Base-by-base conservation (phyloP, 768 basidiomycete genomes). In the Leccinum uliginosum region DNA sequence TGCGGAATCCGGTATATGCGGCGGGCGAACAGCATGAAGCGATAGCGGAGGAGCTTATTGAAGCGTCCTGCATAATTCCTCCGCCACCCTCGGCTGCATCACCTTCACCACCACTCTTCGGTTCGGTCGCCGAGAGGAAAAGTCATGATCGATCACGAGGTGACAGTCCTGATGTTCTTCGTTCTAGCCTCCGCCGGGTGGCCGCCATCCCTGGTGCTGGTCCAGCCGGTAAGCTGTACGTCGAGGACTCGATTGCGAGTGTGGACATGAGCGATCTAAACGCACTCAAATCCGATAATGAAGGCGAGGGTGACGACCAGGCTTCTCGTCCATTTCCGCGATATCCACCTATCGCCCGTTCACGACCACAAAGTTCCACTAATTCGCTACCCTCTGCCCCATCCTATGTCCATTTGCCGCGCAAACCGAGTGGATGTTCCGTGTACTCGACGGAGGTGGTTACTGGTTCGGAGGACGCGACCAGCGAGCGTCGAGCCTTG, bases 231-330 rank as follows among this genome's bases (percentile, higher is more conserved):
- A 55, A 50, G 32, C 47, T 27, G 6, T 48, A 50, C 27, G 30
- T 29, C 2, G 65, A 70, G 24, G 70, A 71, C 40, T 70, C 66
- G 40, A 65, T 71, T 51, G 62, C 69, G 6, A 58, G 58, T 29
- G 60, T 71, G 12, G 69, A 71, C 44, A 71, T 70, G 59, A 71
- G 70, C 62, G 70, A 71, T 50, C 58, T 71, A 50, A 71, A 47
- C 35, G 64, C 70, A 58, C 59, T 70, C 47, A 71, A 62, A 47
- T 65, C 58, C 26, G 69, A 70, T 38, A 56, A 68, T 26, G 69
- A 71, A 12, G 61, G 62, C 4, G 70, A 70, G 27, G 61, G 34
- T 4, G 68, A 70, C 3, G 62, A 66, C 24, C 60, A 55, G 17
- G 40, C 56, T 65, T 62, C 67, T 59, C 56, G 29, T 51, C 46